phyloP scores from a whole-genome alignment of 2,329 filamentous ascomycete species.

The Ophiostoma montium region DNA sequence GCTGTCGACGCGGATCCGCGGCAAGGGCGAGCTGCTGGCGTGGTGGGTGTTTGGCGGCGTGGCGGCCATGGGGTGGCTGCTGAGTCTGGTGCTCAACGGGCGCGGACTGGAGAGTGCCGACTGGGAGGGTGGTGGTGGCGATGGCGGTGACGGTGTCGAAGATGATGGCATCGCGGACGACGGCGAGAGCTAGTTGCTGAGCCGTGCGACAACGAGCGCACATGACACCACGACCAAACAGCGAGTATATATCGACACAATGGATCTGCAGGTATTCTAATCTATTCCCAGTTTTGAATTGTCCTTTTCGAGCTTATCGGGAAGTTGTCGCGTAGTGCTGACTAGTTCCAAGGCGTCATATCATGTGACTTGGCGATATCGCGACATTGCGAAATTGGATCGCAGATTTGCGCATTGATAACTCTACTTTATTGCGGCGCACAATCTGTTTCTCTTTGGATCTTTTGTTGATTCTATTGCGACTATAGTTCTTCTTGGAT shows the following conservation, averaged over 20 bases:
- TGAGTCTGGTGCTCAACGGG: constrained; percentile 65
- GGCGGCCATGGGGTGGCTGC: constrained; percentile 63
- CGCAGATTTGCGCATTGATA: no score
- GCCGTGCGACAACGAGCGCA: no score
- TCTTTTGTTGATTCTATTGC: neutral
- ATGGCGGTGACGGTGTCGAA: constrained; percentile 20
- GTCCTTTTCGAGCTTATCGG: no score
- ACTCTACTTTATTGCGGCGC: neutral
- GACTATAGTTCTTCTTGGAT: no score
- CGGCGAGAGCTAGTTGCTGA: constrained; percentile 21
- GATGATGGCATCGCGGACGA: constrained; percentile 23
- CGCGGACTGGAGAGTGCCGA: constrained; percentile 45
- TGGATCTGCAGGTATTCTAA: no score
- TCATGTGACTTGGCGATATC: constrained; percentile 1
- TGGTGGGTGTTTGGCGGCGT: constrained; percentile 83
- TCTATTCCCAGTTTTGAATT: no score
- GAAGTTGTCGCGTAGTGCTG: no score
- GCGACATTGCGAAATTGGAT: neutral
- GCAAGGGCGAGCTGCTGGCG: constrained; percentile 70
- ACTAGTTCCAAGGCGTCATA: neutral
- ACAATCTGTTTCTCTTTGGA: neutral
- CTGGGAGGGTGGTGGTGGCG: constrained; percentile 26
- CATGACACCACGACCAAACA: no score
- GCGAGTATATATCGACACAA: no score
- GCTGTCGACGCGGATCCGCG: constrained; percentile 54